phyloP scores from a whole-genome alignment of 306 rosid species.

The Trifolium fragiferum region DNA sequence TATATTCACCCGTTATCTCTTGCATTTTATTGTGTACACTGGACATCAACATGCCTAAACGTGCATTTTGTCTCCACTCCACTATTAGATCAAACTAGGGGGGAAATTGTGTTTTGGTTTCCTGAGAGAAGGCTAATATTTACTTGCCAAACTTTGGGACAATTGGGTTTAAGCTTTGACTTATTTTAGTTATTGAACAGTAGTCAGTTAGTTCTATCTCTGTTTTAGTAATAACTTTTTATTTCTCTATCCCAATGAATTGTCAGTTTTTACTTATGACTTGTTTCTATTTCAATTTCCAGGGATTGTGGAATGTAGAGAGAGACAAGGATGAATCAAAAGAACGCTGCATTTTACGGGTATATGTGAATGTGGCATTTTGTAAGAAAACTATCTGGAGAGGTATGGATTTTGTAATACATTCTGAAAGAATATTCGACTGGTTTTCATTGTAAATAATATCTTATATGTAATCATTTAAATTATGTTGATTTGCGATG shows the following conservation, averaged over 20 bases:
- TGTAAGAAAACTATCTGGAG: conserved; percentile 78
- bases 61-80: neutral
- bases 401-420: conserved; percentile 57
- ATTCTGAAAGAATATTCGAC: conserved; percentile 2
- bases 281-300: conserved; percentile 37
- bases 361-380: conserved; percentile 84
- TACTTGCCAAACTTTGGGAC: neutral
- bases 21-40: conserved; percentile 6
- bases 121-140: neutral
- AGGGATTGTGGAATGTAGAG: conserved; percentile 84
- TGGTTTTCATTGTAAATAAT: conserved; percentile 19
- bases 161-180: neutral
- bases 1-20: conserved; percentile 8
- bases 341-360: conserved; percentile 62
- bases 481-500: neutral
- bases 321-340: conserved; percentile 61
- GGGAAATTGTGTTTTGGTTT: neutral
- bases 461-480: conserved; percentile 1
- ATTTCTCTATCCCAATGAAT: conserved; percentile 1
- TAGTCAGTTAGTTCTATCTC: conserved; percentile 1
- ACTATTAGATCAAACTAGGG: neutral
- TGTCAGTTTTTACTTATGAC: conserved; percentile 20
- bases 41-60: neutral
- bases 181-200: conserved; percentile 17
- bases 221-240: conserved; percentile 2